These are phyloP conservation scores for Candida golubevii DNA, from an alignment of 805 yeast species.

Conservation along the genomic window DNA sequence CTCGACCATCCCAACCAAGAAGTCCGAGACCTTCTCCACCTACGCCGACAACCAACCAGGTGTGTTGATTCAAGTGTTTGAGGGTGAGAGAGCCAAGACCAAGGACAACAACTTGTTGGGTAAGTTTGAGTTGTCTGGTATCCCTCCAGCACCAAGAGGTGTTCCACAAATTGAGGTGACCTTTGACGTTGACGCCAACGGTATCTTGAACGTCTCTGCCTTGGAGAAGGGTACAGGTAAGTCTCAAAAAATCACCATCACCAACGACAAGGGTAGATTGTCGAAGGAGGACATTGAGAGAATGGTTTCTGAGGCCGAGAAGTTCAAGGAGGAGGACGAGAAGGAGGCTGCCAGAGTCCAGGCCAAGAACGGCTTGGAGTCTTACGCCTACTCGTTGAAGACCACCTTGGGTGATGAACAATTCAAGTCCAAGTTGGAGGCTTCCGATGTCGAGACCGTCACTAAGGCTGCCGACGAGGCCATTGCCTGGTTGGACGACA, in stretches of 20 bases:
- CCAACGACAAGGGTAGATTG: slow-evolving; percentile 98
- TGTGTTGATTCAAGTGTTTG: slow-evolving; percentile 94
- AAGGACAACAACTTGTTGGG: slow-evolving; percentile 95
- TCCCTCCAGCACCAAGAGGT: slow-evolving; percentile 99
- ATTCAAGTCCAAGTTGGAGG: slow-evolving; percentile 61
- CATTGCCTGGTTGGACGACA: slow-evolving; percentile 87
- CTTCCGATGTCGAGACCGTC: slow-evolving; percentile 62
- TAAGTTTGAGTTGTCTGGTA: slow-evolving; percentile 93
- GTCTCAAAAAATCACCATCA: slow-evolving; percentile 93
- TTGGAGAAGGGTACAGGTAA: slow-evolving; percentile 98
- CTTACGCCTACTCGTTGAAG: slow-evolving; percentile 91
- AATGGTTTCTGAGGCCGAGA: slow-evolving; percentile 97
- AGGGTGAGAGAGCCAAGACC: slow-evolving; percentile 97
- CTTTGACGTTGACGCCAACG: slow-evolving; percentile 95
- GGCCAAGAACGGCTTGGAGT: slow-evolving; percentile 93
- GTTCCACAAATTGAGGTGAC: slow-evolving; percentile 98
- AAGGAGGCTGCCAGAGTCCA: slow-evolving; percentile 88
- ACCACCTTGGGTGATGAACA: slow-evolving; percentile 52
- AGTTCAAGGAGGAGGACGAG: slow-evolving; percentile 59
- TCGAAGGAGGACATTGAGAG: slow-evolving; percentile 97
- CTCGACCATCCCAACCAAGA: slow-evolving; percentile 96
- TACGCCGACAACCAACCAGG: slow-evolving; percentile 98
- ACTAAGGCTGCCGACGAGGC: slow-evolving; percentile 81
- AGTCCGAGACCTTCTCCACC: slow-evolving; percentile 94
- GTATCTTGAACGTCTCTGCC: slow-evolving; percentile 94